Percentiles rank a stretch among this genome's conserved stretches.
phyloP scores from a whole-genome alignment of 345 rosid species.

The Sapria himalayana region DNA sequence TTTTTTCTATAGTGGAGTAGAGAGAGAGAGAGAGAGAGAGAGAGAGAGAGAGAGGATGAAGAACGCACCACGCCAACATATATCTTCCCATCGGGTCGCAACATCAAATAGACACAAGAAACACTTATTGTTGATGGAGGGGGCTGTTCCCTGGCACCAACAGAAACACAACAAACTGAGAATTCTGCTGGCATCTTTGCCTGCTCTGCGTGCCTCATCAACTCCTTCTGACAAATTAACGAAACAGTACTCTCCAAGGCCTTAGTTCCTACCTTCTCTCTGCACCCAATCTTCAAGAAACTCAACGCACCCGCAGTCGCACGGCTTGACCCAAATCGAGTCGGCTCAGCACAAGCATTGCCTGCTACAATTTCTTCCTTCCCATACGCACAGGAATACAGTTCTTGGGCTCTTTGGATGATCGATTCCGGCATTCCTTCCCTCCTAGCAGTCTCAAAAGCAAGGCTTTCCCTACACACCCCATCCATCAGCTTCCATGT shows the following conservation, averaged over 20 bases:
- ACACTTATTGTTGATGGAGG: constrained; percentile 83
- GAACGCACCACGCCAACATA: constrained; percentile 89
- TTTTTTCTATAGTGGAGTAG: too few species aligned
- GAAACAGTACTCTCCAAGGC: constrained; percentile 26
- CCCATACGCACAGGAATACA: constrained; percentile 27
- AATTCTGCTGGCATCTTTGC: constrained; percentile 13
- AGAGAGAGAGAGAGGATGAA: too few species aligned
- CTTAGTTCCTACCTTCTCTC: constrained; percentile 13
- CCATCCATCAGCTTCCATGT: constrained; percentile 89
- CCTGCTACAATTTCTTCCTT: constrained; percentile 9
- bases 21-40: too few species aligned
- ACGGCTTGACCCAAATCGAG: constrained; percentile 10
- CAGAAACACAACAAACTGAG: constrained; percentile 23
- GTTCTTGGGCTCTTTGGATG: constrained; percentile 67
- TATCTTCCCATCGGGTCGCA: constrained; percentile 46
- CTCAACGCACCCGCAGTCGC: constrained; percentile 12
- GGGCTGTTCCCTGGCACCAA: constrained; percentile 68
- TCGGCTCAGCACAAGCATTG: constrained; percentile 10
- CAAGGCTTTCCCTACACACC: constrained; percentile 83
- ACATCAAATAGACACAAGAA: constrained; percentile 80
- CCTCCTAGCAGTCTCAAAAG: constrained; percentile 87
- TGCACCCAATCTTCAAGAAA: constrained; percentile 15
- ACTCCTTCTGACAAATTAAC: constrained; percentile 30
- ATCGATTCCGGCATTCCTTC: constrained; percentile 71
- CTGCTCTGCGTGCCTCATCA: constrained; percentile 25